A percentile compares a stretch with the other conserved stretches of the same genome.
Conservation (phyloP, 169 alveolate species). For the Pseudocohnilembus persalinus region DNA sequence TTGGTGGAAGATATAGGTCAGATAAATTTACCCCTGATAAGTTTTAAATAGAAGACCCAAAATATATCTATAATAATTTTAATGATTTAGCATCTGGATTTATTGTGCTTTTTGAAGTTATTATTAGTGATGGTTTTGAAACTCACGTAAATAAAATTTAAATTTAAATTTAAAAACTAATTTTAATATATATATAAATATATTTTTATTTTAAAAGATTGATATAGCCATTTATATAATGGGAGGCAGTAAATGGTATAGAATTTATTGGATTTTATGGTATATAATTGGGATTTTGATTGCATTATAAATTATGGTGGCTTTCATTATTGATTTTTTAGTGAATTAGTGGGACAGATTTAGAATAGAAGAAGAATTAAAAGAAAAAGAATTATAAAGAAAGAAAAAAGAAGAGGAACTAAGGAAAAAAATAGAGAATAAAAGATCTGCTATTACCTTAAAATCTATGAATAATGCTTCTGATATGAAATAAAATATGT, state of each 20-base stretch:
- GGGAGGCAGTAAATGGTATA: constrained; percentile 15
- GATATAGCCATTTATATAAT: not conserved
- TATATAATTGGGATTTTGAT: constrained; percentile 2
- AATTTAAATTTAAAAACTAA: not conserved
- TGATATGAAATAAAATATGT: no score
- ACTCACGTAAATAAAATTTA: not conserved
- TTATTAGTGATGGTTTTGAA: constrained; percentile 8
- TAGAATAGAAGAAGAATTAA: not conserved
- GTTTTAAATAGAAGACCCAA: not conserved
- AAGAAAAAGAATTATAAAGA: not conserved
- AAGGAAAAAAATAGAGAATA: not conserved
- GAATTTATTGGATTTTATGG: constrained; percentile 14
- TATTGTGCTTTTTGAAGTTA: constrained; percentile 5
- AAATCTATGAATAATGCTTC: no score
- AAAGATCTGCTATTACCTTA: not conserved
- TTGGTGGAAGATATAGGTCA: not conserved
- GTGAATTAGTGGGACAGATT: not conserved
- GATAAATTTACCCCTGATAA: not conserved
- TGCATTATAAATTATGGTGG: constrained; percentile 14
- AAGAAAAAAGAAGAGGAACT: not conserved
- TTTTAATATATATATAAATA: not conserved
- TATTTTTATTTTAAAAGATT: constrained; percentile 6
- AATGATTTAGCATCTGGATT: constrained; percentile 12
- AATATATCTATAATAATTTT: constrained; percentile 17
- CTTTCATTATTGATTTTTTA: constrained; percentile 12